Evolutionary conservation across 164 flowering plant genomes (phyloP).

Genomic region (Saururus chinensis): DNA sequence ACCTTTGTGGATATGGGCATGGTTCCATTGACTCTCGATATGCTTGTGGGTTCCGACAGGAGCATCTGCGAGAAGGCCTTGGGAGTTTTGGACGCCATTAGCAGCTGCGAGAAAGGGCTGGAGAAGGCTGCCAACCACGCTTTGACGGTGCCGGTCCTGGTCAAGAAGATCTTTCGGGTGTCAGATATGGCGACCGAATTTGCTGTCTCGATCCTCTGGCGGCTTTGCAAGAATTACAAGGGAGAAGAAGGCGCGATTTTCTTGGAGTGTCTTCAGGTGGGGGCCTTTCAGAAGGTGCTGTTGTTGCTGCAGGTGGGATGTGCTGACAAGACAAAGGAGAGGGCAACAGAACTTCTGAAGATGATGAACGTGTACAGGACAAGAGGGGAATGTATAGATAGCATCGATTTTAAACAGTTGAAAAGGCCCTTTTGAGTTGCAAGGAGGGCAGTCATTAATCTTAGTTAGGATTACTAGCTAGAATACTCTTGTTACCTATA

Average conservation of each 20-base stretch:
- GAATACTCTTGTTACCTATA: neutral
- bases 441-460: neutral
- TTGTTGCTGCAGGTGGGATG: conserved; percentile 74
- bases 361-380: conserved; percentile 46
- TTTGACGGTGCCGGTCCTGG: conserved; percentile 48
- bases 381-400: conserved; percentile 54
- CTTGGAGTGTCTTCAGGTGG: conserved; percentile 53
- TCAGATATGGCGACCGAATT: conserved; percentile 59
- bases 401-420: conserved; percentile 58
- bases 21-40: conserved; percentile 40
- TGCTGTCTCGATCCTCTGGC: conserved; percentile 59
- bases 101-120: conserved; percentile 23
- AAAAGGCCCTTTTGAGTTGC: conserved; percentile 39
- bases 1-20: conserved; percentile 39
- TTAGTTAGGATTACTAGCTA: neutral
- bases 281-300: conserved; percentile 78
- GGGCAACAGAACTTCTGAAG: conserved; percentile 60
- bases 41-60: conserved; percentile 41
- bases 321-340: conserved; percentile 55
- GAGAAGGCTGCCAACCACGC: conserved; percentile 32
- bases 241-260: conserved; percentile 20
- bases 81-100: conserved; percentile 44
- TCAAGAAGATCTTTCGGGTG: conserved; percentile 65
- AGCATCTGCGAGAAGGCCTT: conserved; percentile 58
- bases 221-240: conserved; percentile 38